Percentiles rank a stretch among this genome's conserved stretches.
phyloP scores from a whole-genome alignment of 2,329 filamentous ascomycete species.

The Colletotrichum sp. region DNA sequence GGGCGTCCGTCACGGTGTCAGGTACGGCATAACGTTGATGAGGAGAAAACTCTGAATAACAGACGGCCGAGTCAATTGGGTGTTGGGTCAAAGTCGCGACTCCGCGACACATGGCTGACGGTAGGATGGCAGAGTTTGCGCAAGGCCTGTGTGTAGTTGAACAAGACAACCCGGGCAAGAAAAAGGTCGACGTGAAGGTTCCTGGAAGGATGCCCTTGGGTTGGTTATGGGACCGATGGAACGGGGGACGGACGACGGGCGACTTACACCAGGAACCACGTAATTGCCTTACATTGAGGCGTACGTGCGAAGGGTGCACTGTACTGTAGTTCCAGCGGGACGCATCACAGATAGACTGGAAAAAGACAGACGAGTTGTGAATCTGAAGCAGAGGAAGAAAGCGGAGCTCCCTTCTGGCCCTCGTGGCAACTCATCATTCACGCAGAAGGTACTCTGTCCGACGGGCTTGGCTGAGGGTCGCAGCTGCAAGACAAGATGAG shows the following conservation, averaged over 20 bases:
- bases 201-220: background rate
- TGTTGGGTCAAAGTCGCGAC: background rate
- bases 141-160: background rate
- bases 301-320: background rate
- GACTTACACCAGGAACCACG: background rate
- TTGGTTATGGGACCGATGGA: background rate
- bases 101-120: background rate
- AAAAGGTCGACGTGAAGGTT: background rate
- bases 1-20: conserved; percentile 1
- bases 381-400: background rate
- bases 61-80: background rate
- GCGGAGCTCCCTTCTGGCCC: background rate
- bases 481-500: conserved; percentile 1
- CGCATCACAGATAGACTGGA: background rate
- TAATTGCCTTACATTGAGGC: background rate
- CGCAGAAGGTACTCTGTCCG: background rate
- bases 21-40: background rate
- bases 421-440: background rate
- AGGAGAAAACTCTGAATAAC: background rate
- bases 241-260: background rate
- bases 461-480: background rate
- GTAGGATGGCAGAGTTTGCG: background rate
- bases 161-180: background rate
- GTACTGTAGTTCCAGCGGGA: background rate
- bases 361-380: background rate